Evolutionary conservation across 768 basidiomycete genomes (phyloP), one percentile per base, ranked within the genome.

Genomic region (Pleurotus tuoliensis): DNA sequence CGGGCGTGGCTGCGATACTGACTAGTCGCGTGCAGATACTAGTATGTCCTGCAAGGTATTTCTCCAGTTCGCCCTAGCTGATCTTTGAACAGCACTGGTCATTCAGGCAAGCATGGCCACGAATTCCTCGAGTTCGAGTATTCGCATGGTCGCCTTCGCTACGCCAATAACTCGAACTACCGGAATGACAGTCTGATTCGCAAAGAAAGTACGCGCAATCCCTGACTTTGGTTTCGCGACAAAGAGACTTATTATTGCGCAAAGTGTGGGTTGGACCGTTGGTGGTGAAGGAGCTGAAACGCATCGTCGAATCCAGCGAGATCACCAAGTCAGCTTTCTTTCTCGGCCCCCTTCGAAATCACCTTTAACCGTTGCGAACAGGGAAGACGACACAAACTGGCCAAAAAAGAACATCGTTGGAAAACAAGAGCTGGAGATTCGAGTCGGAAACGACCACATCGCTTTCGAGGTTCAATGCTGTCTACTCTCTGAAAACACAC

Each of bases 131-230:
- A 99, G 70, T 99, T 98, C 65, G 96, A 98, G 71, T 98, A 98
- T 76, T 90, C 92, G 12, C 92, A 95, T 76, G 96, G 96, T 39
- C 88, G 96, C 62, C 81, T 98, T 55, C 84, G 97, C 62, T 99
- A 98, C 70, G 97, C 97, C 59, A 96, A 98, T 79, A 98, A 98
- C 79, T 98, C 96, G 8, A 99, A 99, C 73, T 99, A 99, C 75
- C 78, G 97, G 30, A 98, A 98, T 65, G 97, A 99, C 75, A 90
- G 88, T 70, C 76, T 99, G 48, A 98, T 99, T 69, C 84, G 96
- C 59, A 98, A 98, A 91, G 97, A 99, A 74, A 97, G 95, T 97
- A 63, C 65, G 93, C 81, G 7, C 16, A 11, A 56, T 2, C 22
- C 8, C n/a, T 5, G 2, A 3, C 53, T 5, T n/a, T 16, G 30